phyloP scores from a whole-genome alignment of 805 yeast species.

The Alloascoidea hylecoeti region DNA sequence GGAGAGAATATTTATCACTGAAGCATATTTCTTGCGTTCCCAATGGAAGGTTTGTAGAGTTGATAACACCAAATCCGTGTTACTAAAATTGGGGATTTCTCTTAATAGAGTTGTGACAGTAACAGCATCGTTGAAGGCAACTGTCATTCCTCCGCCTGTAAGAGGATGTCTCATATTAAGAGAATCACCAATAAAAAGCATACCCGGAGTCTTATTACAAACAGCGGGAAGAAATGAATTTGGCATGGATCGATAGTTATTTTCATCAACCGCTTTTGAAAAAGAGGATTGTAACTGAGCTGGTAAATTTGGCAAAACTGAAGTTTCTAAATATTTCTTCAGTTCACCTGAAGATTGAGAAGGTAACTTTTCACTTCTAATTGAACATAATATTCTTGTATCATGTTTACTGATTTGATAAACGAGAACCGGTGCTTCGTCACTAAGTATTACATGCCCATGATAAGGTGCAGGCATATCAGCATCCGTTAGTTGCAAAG shows the following conservation, averaged over 20 bases:
- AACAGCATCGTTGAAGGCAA: constrained; percentile 78
- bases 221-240: constrained; percentile 80
- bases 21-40: constrained; percentile 63
- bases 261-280: constrained; percentile 39
- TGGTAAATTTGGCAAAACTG: constrained; percentile 64
- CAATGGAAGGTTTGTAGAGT: constrained; percentile 56
- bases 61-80: constrained; percentile 40
- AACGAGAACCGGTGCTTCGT: constrained; percentile 76
- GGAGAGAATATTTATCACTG: constrained; percentile 81
- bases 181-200: constrained; percentile 82
- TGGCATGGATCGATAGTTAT: constrained; percentile 76
- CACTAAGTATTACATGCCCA: constrained; percentile 85
- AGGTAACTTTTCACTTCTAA: constrained; percentile 63
- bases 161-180: constrained; percentile 96
- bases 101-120: constrained; percentile 50
- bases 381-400: constrained; percentile 84
- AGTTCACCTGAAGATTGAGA: constrained; percentile 41
- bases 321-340: constrained; percentile 38
- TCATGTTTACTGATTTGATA: constrained; percentile 78
- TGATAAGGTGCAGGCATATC: constrained; percentile 58
- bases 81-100: constrained; percentile 36
- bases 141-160: constrained; percentile 99
- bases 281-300: constrained; percentile 51
- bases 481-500: constrained; percentile 63
- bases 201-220: constrained; percentile 56